Evolutionary conservation across 805 yeast genomes (phyloP).

Genomic region (Myxozyma neglecta): DNA sequence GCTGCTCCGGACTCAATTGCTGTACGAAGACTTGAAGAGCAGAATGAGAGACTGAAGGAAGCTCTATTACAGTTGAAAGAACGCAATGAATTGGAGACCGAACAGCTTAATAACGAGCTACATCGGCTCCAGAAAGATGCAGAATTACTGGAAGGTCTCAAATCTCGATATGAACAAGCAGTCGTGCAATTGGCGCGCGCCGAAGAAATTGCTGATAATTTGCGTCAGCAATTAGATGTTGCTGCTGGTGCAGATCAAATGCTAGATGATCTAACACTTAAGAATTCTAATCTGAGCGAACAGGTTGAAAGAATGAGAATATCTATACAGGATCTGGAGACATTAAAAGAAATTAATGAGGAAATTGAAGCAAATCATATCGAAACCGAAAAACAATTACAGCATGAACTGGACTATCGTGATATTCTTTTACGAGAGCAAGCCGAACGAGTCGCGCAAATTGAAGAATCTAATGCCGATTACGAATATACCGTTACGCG

Average conservation of each 20-base stretch:
- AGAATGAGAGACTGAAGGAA: conserved; percentile 47
- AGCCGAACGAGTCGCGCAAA: conserved; percentile 10
- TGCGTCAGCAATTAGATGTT: conserved; percentile 40
- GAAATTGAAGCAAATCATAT: conserved; percentile 51
- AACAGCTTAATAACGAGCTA: conserved; percentile 28
- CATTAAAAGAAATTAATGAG: conserved; percentile 53
- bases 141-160: conserved; percentile 1
- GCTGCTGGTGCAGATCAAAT: conserved; percentile 42
- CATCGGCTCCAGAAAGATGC: conserved; percentile 27
- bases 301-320: conserved; percentile 43
- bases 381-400: conserved; percentile 47
- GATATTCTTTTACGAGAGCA: conserved; percentile 28
- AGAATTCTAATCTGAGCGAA: conserved; percentile 43
- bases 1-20: neutral
- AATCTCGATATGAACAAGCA: conserved; percentile 12
- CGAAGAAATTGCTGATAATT: conserved; percentile 24
- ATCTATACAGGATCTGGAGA: conserved; percentile 53
- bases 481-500: conserved; percentile 28
- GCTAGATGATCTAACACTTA: conserved; percentile 42
- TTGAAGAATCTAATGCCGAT: conserved; percentile 23
- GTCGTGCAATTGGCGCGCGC: conserved; percentile 10
- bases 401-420: conserved; percentile 41
- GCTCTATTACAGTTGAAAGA: conserved; percentile 46
- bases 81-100: conserved; percentile 31
- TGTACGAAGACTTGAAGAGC: conserved; percentile 8